Base-by-base conservation (phyloP, 1,284 basidiomycete species). In the Lentinula novae-zelandiae region DNA sequence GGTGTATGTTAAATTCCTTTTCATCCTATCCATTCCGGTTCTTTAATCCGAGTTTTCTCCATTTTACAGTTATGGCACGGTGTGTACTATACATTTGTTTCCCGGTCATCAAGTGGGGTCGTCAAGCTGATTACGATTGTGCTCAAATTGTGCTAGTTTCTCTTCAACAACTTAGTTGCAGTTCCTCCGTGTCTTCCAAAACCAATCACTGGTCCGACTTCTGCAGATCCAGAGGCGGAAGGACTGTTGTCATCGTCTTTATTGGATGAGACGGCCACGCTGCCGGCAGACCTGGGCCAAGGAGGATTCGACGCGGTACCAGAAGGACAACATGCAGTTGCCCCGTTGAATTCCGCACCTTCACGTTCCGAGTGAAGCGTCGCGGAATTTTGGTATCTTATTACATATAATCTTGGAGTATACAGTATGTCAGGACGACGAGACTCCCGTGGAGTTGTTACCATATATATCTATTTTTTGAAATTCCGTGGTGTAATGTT, bases 161-260 rank as follows among this genome's bases (percentile, higher is more conserved):
- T 92, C 53, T 93, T 92, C 76, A 93, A 93, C 74, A 82, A 85
- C 69, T 78, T 93, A 51, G 82, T 93, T 63, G 73, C 75, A 33
- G 77, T 82, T 2, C 90, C 90, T 9, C 68, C 77, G 9, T 91
- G 85, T 75, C 69, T 92, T 51, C 79, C 76, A n/a, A 68, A 68
- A n/a, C 71, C 74, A 42, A 68, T 66, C 10, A 67, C 39, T 42
- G 22, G 20, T 20, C 5, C 27, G 33, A 20, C 44, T 46, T 46
- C 46, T 12, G 69, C 61, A 20, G 76, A 78, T 63, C 72, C 71
- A 46, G 84, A 83, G 67, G 78, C 77, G 50, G 83, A 85, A 67
- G 76, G 75, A 54, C 75, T 80, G 63, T 78, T 80, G 64, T 50
- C 49, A 13, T 75, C 70, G 62, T 80, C 70, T 63, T 75, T 69